These are phyloP conservation scores for Cercospora sojina DNA, from an alignment of 2,329 filamentous ascomycete genomes.

Conservation along the genomic window DNA sequence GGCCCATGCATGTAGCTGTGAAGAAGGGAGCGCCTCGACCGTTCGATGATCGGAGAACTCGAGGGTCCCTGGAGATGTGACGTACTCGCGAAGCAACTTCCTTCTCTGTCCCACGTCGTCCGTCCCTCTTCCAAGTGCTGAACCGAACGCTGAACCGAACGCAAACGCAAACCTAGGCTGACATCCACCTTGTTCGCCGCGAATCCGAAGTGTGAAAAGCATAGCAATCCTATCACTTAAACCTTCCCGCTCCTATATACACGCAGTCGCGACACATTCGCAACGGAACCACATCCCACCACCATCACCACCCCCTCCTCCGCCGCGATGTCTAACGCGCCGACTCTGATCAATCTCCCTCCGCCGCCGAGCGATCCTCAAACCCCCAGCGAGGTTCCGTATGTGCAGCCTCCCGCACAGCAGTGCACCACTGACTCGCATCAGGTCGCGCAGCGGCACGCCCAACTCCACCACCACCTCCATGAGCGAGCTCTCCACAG, in stretches of 20 bases:
- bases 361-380: conserved; percentile 78
- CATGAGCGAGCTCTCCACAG: conserved; percentile 86
- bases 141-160: background rate
- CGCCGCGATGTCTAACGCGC: conserved; percentile 45
- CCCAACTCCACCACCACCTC: conserved; percentile 91
- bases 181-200: background rate
- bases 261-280: background rate
- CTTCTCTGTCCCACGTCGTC: background rate
- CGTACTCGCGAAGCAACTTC: background rate
- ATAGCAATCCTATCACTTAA: background rate
- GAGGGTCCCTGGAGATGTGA: background rate
- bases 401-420: conserved; percentile 34
- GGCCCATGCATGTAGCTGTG: background rate
- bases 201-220: background rate
- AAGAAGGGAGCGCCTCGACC: background rate
- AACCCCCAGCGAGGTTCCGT: conserved; percentile 89
- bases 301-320: background rate
- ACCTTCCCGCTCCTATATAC: background rate
- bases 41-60: background rate
- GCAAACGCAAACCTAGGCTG: background rate
- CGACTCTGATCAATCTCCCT: conserved; percentile 79
- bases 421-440: conserved; percentile 4
- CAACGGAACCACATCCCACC: background rate
- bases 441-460: conserved; percentile 65
- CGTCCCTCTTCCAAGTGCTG: background rate